Evolutionary conservation across 1,284 basidiomycete genomes (phyloP).

Genomic region (Somion occarium): DNA sequence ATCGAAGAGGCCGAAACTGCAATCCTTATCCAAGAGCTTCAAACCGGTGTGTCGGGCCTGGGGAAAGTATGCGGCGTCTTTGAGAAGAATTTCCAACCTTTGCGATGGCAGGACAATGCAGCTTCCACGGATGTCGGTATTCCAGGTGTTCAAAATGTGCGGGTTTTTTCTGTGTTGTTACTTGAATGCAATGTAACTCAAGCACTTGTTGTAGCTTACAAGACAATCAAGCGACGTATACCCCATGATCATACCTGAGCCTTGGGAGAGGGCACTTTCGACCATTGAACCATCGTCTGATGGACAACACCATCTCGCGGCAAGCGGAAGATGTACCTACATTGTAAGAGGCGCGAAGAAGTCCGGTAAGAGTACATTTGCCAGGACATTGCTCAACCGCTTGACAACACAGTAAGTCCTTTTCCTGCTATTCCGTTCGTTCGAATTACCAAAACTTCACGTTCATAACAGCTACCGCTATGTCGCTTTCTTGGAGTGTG

Average conservation of each 20-base stretch:
- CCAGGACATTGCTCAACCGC: constrained; percentile 70
- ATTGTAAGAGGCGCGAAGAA: constrained; percentile 85
- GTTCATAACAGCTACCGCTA: constrained; percentile 55
- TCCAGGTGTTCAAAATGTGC: constrained; percentile 51
- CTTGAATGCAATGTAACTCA: constrained; percentile 7
- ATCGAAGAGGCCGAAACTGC: constrained; percentile 28
- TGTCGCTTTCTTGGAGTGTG: constrained; percentile 90
- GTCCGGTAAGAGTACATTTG: constrained; percentile 87
- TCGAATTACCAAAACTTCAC: background rate
- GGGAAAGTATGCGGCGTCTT: constrained; percentile 59
- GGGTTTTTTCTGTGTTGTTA: constrained; percentile 18
- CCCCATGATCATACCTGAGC: constrained; percentile 45
- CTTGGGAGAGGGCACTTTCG: constrained; percentile 48
- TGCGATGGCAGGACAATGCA: constrained; percentile 29
- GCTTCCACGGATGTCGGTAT: constrained; percentile 35
- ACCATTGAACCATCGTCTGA: background rate
- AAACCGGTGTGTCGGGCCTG: constrained; percentile 58
- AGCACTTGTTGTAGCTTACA: constrained; percentile 30
- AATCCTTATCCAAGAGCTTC: constrained; percentile 49
- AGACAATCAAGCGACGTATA: constrained; percentile 38
- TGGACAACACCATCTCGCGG: background rate
- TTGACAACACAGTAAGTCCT: constrained; percentile 49
- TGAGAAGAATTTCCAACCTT: constrained; percentile 50
- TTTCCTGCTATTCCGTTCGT: constrained; percentile 8
- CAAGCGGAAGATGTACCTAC: constrained; percentile 27